Percentiles rank a stretch among this genome's conserved stretches.
Conservation (phyloP, 2,329 filamentous ascomycete genomes). For the Grosmannia penicillata region DNA sequence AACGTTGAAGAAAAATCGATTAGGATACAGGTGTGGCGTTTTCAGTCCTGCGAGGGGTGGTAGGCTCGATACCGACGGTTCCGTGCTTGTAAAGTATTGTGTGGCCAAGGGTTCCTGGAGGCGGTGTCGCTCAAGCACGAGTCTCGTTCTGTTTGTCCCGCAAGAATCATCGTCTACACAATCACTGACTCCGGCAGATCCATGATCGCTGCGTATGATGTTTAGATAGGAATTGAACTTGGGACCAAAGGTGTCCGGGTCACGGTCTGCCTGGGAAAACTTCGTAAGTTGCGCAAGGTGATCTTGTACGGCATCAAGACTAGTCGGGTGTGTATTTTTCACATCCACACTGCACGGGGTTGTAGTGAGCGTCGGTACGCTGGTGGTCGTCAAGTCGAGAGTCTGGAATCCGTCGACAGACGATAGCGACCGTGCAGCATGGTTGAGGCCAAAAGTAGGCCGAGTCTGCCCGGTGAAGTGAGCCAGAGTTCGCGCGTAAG, state of each 20-base stretch:
- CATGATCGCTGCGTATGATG: no score
- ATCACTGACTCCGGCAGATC: no score
- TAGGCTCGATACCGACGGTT: no score
- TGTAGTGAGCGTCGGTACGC: background rate
- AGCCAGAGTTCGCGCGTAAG: slow-evolving; percentile 6
- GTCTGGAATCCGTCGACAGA: slow-evolving; percentile 5
- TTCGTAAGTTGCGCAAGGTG: slow-evolving; percentile 9
- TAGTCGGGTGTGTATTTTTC: no score
- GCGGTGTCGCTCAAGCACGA: slow-evolving; percentile 5
- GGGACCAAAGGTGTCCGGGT: slow-evolving; percentile 3
- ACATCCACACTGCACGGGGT: background rate
- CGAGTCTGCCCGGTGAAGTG: slow-evolving; percentile 1
- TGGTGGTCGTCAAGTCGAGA: slow-evolving; percentile 4
- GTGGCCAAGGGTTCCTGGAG: slow-evolving; percentile 8
- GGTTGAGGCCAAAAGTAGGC: slow-evolving; percentile 10
- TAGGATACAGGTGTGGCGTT: no score
- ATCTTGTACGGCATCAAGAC: slow-evolving; percentile 2
- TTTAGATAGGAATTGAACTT: slow-evolving; percentile 9
- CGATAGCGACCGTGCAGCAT: slow-evolving; percentile 7
- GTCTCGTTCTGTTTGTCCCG: background rate
- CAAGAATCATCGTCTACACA: no score
- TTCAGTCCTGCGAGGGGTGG: no score
- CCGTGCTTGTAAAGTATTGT: slow-evolving; percentile 10
- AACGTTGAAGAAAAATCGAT: no score
- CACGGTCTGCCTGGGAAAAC: slow-evolving; percentile 9